Base-by-base conservation (phyloP, 164 flowering plant genomes). In the Taxillus chinensis region DNA sequence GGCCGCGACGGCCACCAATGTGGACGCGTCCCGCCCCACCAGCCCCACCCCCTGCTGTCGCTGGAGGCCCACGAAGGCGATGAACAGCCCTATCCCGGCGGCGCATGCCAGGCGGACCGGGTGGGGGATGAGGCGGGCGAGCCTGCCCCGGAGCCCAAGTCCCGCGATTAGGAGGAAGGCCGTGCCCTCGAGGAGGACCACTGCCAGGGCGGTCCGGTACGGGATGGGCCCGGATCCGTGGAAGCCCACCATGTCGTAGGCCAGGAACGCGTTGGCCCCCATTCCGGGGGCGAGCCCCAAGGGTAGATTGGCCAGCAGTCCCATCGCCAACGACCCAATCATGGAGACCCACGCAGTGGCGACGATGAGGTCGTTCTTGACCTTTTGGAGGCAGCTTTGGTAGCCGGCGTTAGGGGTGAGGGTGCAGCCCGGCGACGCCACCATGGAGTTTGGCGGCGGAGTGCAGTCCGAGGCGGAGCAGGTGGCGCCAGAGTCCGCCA, bases 261-360 rank as follows among this genome's bases (percentile, higher is more conserved):
- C 87, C 58, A 89, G 63, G 74, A 85, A 91, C 9, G 93, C 93
- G 59, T 91, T 91, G 5, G 83, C 70, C 7, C 98, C 98, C 96
- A 91, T 91, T 3, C 80, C 98, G 0, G 93, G 98, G 39, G 96
- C 95, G 41, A 87, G 56, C 17, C 78, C 92, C 27, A 91, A 60
- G 8, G 96, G 96, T 17, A 91, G 70, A 60, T 91, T 91, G 5
- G 96, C 92, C 0, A 81, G 55, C 3, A 84, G 2, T 1, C 96
- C 98, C 96, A 91, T 89, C 5, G 82, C 86, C 12, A 85, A 39
- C 7, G 82, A 86, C 5, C 86, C 96, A 13, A 87, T 73, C 86
- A 84, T 75, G 39, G 96, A 74, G 11, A 90, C 73, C 68, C 85
- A 43, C 7, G 72, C 64, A 7, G 96, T 91, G 40, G 87, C 92